These are phyloP conservation scores for Candida multigemmis DNA, from an alignment of 805 yeast genomes.

Conservation along the genomic window DNA sequence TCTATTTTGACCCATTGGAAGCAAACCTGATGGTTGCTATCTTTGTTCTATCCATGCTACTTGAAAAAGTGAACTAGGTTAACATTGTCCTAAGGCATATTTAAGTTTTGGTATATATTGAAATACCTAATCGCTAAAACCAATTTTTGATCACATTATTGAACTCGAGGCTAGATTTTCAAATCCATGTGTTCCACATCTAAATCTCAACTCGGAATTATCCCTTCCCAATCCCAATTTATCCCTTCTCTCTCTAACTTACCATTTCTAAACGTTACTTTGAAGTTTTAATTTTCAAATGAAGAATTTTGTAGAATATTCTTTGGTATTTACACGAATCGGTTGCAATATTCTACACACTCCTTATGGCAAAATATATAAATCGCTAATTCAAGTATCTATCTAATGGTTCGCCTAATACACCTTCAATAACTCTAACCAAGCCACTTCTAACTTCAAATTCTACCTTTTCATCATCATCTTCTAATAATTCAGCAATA, in stretches of 20 bases:
- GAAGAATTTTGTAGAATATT: conserved; percentile 5
- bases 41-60: no score
- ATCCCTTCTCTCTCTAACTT: not conserved
- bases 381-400: conserved; percentile 60
- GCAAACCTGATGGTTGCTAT: no score
- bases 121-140: not conserved
- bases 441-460: conserved; percentile 83
- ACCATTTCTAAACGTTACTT: not conserved
- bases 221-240: no score
- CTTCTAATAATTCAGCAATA: conserved; percentile 91
- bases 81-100: no score
- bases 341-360: not conserved
- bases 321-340: conserved; percentile 5
- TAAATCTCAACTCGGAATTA: no score
- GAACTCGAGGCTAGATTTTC: conserved; percentile 1
- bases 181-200: no score
- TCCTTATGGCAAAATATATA: not conserved
- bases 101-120: no score
- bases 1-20: no score
- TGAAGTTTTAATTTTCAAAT: not conserved
- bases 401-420: conserved; percentile 91
- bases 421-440: conserved; percentile 85
- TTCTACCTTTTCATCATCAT: conserved; percentile 89
- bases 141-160: conserved; percentile 5
- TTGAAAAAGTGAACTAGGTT: no score